Base-by-base conservation (phyloP, 1,284 basidiomycete species). In the Rhodotorula glutinis region DNA sequence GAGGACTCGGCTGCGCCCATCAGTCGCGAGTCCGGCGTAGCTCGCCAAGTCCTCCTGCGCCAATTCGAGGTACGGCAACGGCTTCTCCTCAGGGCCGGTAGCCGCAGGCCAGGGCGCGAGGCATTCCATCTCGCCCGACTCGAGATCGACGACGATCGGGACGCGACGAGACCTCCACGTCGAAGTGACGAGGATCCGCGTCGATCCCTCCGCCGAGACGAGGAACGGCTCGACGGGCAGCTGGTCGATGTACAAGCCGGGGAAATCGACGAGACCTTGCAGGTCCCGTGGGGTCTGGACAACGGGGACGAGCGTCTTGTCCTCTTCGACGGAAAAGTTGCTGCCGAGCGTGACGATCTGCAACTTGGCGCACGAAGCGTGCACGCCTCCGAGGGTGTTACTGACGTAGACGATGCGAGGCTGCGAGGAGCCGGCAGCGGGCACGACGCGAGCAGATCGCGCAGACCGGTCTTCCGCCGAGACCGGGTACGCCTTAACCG, bases 181-280 rank as follows among this genome's bases (percentile, higher is more conserved):
- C 0, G 85, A 85, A 29, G 82, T 80, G 1, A 82, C 76, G 13
- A 85, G 75, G 19, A 88, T 44, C 10, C 43, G 43, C 43, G 17
- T 29, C 29, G 44, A 30, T 13, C 51, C 40, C 11, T 9, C 33
- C 51, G 27, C 1, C 62, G 62, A 23, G 79, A 61, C 9, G 74
- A 86, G 67, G 70, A 85, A 84, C 0, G 85, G 82, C 0, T 78
- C 53, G 21, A 33, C 27, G 0, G 82, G 79, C n/a, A 88, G 76
- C 62, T 81, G 80, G 27, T 83, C 82, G 4, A 83, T 79, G 71
- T 86, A 90, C 2, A 90, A 77, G 0, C 88, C 88, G 0, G 87
- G 87, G 75, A 88, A 88, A 40, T 79, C 77, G 13, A 19, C 5
- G 5, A 40, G 7, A 8, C 40, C 52, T 74, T 61, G 8, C 19